Evolutionary conservation across 2,329 filamentous ascomycete species (phyloP).

Genomic region (Zopfia rhizophila): DNA sequence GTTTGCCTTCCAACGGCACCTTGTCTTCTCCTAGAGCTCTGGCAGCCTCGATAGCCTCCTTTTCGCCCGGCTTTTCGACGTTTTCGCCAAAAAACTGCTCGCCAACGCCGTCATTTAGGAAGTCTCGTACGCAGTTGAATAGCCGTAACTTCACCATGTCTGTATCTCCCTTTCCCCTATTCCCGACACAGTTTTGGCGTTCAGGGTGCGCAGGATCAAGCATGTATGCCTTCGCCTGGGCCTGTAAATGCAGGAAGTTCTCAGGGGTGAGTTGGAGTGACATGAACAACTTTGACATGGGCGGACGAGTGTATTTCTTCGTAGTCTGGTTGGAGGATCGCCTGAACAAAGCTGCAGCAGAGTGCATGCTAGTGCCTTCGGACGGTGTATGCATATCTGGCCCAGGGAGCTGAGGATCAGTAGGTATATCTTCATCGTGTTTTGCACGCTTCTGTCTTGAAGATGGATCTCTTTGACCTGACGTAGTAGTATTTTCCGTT

Average conservation of each 20-base stretch:
- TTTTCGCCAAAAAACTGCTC: conserved; percentile 61
- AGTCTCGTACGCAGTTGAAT: conserved; percentile 66
- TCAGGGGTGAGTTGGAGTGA: conserved; percentile 67
- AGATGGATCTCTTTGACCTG: conserved; percentile 12
- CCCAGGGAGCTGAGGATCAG: conserved; percentile 24
- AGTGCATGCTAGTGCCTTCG: conserved; percentile 51
- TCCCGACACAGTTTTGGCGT: conserved; percentile 66
- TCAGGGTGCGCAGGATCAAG: conserved; percentile 65
- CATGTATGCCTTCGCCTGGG: conserved; percentile 68
- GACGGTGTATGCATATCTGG: conserved; percentile 18
- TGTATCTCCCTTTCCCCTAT: conserved; percentile 64
- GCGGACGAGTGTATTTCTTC: conserved; percentile 67
- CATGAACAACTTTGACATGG: conserved; percentile 67
- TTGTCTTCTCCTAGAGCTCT: conserved; percentile 55
- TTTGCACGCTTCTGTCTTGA: conserved; percentile 34
- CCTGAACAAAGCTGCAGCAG: conserved; percentile 64
- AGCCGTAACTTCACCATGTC: conserved; percentile 67
- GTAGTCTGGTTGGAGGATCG: conserved; percentile 51
- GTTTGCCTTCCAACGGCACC: conserved; percentile 48
- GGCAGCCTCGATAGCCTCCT: conserved; percentile 45
- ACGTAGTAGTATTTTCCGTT: background rate
- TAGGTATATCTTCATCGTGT: conserved; percentile 22
- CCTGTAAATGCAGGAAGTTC: conserved; percentile 65
- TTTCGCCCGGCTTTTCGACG: conserved; percentile 42
- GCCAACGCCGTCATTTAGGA: conserved; percentile 62